A percentile compares a stretch with the other conserved stretches of the same genome.
phyloP scores from a whole-genome alignment of 768 basidiomycete species.

The Neoboletus magnificus region DNA sequence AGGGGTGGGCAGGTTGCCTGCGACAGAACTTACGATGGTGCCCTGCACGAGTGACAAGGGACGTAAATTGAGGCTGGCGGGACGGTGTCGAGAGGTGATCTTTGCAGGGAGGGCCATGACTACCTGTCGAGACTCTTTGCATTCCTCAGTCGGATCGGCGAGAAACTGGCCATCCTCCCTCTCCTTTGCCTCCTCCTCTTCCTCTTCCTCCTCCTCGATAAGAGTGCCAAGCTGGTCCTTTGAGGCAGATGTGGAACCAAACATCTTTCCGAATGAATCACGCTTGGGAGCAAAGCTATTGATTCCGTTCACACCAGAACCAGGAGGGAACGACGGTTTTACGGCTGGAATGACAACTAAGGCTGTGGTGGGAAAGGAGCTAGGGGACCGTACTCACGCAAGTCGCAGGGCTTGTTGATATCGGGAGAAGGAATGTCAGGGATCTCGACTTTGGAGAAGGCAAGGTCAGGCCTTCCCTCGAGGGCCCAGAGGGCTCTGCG shows the following conservation, averaged over 20 bases:
- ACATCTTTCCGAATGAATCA: slow-evolving; percentile 75
- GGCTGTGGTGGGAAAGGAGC: background rate
- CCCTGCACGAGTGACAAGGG: slow-evolving; percentile 69
- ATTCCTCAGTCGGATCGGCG: slow-evolving; percentile 12
- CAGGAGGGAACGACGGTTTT: slow-evolving; percentile 58
- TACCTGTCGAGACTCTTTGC: slow-evolving; percentile 23
- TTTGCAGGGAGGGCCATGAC: slow-evolving; percentile 35
- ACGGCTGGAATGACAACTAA: slow-evolving; percentile 40
- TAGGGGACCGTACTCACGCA: slow-evolving; percentile 48
- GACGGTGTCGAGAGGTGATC: slow-evolving; percentile 52
- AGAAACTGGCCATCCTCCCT: slow-evolving; percentile 47
- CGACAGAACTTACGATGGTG: slow-evolving; percentile 35
- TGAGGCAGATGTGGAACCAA: slow-evolving; percentile 54
- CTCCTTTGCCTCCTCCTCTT: slow-evolving; percentile 62
- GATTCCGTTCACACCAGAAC: slow-evolving; percentile 38
- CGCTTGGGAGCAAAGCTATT: slow-evolving; percentile 58
- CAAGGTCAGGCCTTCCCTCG: slow-evolving; percentile 75
- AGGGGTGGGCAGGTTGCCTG: slow-evolving; percentile 49
- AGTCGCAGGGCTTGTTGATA: slow-evolving; percentile 57
- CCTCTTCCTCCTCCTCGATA: slow-evolving; percentile 85
- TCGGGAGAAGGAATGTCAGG: slow-evolving; percentile 68
- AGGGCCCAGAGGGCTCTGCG: slow-evolving; percentile 82
- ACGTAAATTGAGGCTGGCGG: slow-evolving; percentile 63
- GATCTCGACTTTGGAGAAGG: slow-evolving; percentile 77
- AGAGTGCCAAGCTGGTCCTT: slow-evolving; percentile 80